Conservation (phyloP, 176 grass and related monocot genomes). For the Aegilops bicornis region DNA sequence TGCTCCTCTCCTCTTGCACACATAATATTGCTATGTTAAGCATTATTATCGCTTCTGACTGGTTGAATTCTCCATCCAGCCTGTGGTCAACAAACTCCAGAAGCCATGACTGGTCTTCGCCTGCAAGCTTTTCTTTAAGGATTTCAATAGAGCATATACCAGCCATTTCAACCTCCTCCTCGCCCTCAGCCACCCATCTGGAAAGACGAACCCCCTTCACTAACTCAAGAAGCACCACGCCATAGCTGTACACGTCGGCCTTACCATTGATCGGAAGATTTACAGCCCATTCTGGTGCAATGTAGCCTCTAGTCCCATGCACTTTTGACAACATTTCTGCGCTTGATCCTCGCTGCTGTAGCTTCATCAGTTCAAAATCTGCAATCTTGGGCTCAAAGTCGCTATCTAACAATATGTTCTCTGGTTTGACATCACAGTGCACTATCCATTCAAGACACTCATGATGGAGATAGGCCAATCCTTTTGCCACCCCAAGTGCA, state of each 20-base stretch:
- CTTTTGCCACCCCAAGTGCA: slow-evolving; percentile 49
- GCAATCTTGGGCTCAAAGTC: slow-evolving; percentile 57
- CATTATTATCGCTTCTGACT: slow-evolving; percentile 23
- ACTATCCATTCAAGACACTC: slow-evolving; percentile 67
- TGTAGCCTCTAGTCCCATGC: slow-evolving; percentile 64
- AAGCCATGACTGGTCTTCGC: slow-evolving; percentile 32
- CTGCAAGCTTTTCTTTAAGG: slow-evolving; percentile 37
- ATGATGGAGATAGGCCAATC: slow-evolving; percentile 64
- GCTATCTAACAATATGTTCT: slow-evolving; percentile 59
- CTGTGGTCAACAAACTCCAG: slow-evolving; percentile 40
- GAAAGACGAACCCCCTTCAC: slow-evolving; percentile 45
- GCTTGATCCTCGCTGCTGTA: slow-evolving; percentile 17
- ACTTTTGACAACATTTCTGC: slow-evolving; percentile 33
- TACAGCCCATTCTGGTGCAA: slow-evolving; percentile 59
- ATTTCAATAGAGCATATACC: background rate
- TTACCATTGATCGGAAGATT: slow-evolving; percentile 58
- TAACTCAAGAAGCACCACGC: slow-evolving; percentile 57
- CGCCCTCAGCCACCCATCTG: slow-evolving; percentile 4
- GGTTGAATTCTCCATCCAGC: slow-evolving; percentile 41
- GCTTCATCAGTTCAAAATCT: slow-evolving; percentile 64
- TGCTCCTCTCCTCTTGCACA: slow-evolving; percentile 45
- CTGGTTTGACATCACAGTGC: slow-evolving; percentile 65
- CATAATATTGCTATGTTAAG: slow-evolving; percentile 43
- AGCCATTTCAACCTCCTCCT: slow-evolving; percentile 24
- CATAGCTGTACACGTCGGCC: slow-evolving; percentile 57